Conservation (phyloP, 2,329 filamentous ascomycete species). For the Fusarium abutilonis region DNA sequence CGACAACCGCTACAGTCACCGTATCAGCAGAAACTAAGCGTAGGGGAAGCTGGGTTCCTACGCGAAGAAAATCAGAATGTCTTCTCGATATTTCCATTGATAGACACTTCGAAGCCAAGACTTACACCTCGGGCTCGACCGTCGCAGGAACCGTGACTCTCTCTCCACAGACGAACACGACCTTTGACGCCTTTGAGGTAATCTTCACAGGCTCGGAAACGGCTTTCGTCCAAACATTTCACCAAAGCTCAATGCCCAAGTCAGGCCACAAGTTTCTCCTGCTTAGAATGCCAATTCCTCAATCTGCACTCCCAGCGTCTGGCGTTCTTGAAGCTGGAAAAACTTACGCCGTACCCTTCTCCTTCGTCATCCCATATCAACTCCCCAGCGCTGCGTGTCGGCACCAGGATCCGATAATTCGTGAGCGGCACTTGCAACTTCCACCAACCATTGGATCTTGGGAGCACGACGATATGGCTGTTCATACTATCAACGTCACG, state of each 20-base stretch:
- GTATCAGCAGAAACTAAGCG: conserved; percentile 7
- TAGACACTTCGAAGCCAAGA: conserved; percentile 33
- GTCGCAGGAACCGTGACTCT: conserved; percentile 26
- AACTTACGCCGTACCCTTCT: conserved; percentile 27
- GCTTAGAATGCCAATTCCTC: conserved; percentile 30
- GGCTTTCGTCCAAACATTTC: conserved; percentile 22
- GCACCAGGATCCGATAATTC: conserved; percentile 10
- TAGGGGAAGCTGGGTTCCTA: conserved; percentile 28
- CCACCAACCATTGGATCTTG: conserved; percentile 36
- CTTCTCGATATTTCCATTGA: conserved; percentile 32
- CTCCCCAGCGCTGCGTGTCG: conserved; percentile 30
- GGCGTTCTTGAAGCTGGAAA: conserved; percentile 14
- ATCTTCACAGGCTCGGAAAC: conserved; percentile 17
- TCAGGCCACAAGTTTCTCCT: conserved; percentile 29
- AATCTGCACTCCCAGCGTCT: conserved; percentile 5
- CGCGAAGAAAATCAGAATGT: conserved; percentile 12
- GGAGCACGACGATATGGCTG: conserved; percentile 35
- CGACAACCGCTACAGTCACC: conserved; percentile 11
- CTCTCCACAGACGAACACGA: conserved; percentile 11
- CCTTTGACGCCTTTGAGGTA: conserved; percentile 26
- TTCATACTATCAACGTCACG: conserved; percentile 20
- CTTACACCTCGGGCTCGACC: conserved; percentile 33
- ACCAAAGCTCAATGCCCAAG: conserved; percentile 20
- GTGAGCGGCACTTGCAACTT: conserved; percentile 27
- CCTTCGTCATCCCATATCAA: conserved; percentile 35